Percentiles rank a stretch among this genome's conserved stretches.
These are phyloP conservation scores for Mortierella claussenii DNA, from an alignment of 192 early-diverging fungal species.

Conservation along the genomic window DNA sequence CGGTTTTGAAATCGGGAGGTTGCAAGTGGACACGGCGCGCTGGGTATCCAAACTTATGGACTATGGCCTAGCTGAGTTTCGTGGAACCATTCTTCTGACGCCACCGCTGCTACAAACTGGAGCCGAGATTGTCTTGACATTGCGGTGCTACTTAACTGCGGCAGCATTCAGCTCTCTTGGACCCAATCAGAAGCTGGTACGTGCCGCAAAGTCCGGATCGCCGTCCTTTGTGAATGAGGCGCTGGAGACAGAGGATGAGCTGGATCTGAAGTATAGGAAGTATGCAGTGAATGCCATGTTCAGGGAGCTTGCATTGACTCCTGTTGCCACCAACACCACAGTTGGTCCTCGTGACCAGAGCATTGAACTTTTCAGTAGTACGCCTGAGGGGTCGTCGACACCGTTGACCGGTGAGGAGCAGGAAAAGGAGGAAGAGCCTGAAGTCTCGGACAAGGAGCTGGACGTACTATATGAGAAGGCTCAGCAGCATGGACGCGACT, in stretches of 20 bases:
- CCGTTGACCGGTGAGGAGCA: conserved; percentile 14
- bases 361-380: conserved; percentile 27
- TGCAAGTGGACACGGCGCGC: conserved; percentile 50
- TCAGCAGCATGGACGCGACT: conserved; percentile 58
- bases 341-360: conserved; percentile 24
- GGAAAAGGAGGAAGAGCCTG: conserved; percentile 50
- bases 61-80: conserved; percentile 56
- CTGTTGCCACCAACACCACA: conserved; percentile 32
- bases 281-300: conserved; percentile 40
- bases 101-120: conserved; percentile 41
- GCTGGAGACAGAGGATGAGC: conserved; percentile 33
- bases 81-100: conserved; percentile 55
- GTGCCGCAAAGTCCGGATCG: conserved; percentile 1
- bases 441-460: conserved; percentile 61
- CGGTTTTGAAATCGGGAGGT: conserved; percentile 59
- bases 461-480: conserved; percentile 67
- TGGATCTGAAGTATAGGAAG: conserved; percentile 43
- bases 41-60: conserved; percentile 63
- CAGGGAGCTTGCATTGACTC: conserved; percentile 27
- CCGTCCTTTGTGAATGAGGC: conserved; percentile 24
- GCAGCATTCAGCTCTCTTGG: conserved; percentile 23
- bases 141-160: conserved; percentile 51
- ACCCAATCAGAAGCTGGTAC: conserved; percentile 1
- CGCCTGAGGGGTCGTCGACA: conserved; percentile 15
- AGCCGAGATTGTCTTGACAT: conserved; percentile 57